Evolutionary conservation across 257 asterid species (phyloP), one percentile per base, ranked within the genome.

Genomic region (Rauvolfia tetraphylla): DNA sequence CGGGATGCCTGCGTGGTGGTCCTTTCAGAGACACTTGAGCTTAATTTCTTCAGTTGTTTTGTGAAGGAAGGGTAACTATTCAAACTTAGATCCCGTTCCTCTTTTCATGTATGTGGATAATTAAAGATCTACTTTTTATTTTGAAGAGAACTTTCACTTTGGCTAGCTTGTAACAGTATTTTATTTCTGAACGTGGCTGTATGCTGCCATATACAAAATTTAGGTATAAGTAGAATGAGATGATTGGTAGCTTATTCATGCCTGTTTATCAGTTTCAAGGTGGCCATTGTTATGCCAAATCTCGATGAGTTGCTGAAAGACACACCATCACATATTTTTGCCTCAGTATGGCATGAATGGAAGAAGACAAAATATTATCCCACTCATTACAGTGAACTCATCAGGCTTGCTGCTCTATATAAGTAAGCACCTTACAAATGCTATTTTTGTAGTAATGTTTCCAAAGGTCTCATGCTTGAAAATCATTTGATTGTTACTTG

Each of bases 281-380:
- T 95, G 39, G 96, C 99, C 65, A 96, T 87, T 80, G 97, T 82
- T 78, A 95, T 95, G 98, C 97, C 99, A 67, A 88, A 95, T 88
- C 96, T 95, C 53, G 99, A 95, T 41, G 97, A 90, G 86, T 86
- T 95, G 81, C 91, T 95, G 78, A 87, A 81, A 80, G 96, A 87
- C 82, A 95, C 99, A 17, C 98, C 98, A 20, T 84, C 91, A 23
- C 96, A 90, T 82, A 73, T 92, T 77, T 92, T 95, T 79, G 96
- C 98, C 73, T 90, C 99, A n/a, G 92, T 90, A 62, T 95, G 99
- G 99, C 89, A 87, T 54, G 91, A 95, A 31, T 95, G 97, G 99
- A 92, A 83, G 90, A 85, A 88, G 85, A 91, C 97, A 61, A 68
- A 88, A 82, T 81, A 87, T 84, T 92, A 92, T 85, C 89, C 95